Base-by-base conservation (phyloP, 2,329 filamentous ascomycete genomes). In the Fusarium metavorans region DNA sequence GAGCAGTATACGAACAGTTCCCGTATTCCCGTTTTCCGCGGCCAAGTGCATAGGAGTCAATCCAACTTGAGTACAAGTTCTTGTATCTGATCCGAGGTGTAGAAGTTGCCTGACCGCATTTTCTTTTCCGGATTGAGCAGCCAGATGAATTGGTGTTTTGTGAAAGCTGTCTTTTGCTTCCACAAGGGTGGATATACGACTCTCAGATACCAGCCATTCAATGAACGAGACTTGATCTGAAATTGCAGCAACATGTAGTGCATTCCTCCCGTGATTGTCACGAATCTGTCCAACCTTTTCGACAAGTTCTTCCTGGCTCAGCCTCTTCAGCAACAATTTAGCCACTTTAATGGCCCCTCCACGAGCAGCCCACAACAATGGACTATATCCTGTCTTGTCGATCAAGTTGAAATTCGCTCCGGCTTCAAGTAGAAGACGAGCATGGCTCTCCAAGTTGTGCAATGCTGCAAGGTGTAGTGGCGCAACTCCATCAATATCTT, bases 11-110 rank as follows among this genome's bases (percentile, higher is more conserved):
- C 18, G 18, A 5, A 41, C 4, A 41, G 9, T 41, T 10, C 3
- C 4, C 18, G 8, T 41, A 41, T 41, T 8, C 37, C 9, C 18
- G 9, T n/a, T 10, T 41, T 10, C 8, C 9, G 37, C 37, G 18
- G 37, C 37, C 37, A 41, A 5, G 37, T 41, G 37, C 37, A 41
- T n/a, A 18, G 37, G 37, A 10, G 18, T 2, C 4, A 0, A 2
- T n/a, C 37, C 37, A n/a, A 1, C 0, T n/a, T 0, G 0, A n/a
- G 4, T 9, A 18, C 1, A 2, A 18, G 1, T 8, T n/a, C 18
- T n/a, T 41, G 37, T 9, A 18, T 10, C 8, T 41, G 37, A 41
- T n/a, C 18, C 18, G 18, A n/a, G 37, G 18, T 4, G 18, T 10
- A 41, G 18, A 41, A 41, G 18, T n/a, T n/a, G 18, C 18, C n/a